Percentiles rank a stretch among this genome's conserved stretches.
Evolutionary conservation across 139 green algal species (phyloP).

Genomic region (Bryopsis sp.): DNA sequence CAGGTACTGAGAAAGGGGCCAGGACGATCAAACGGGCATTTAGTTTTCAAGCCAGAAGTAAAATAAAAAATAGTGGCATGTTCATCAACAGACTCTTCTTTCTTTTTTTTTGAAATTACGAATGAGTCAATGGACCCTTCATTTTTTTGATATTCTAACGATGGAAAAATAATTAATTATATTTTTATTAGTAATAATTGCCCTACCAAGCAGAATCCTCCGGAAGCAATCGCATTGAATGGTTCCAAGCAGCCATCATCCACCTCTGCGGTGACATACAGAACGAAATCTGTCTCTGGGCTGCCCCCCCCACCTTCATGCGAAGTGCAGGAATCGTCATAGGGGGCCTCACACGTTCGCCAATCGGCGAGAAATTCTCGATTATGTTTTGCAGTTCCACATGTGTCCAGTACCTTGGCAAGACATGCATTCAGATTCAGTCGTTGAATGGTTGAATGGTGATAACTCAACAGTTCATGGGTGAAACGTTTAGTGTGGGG

Average conservation of each 20-base stretch:
- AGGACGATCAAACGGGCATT: no score
- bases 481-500: background rate
- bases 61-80: no score
- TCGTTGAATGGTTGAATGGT: background rate
- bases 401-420: background rate
- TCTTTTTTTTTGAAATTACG: no score
- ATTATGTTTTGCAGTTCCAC: conserved; percentile 14
- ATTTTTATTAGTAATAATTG: no score
- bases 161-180: no score
- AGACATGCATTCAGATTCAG: background rate
- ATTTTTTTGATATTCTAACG: no score
- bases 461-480: background rate
- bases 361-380: background rate
- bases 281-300: conserved; percentile 13
- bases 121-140: no score
- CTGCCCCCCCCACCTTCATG: background rate
- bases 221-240: conserved; percentile 4
- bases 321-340: background rate
- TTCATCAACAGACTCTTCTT: no score
- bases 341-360: background rate
- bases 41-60: no score
- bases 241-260: background rate
- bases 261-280: conserved; percentile 16
- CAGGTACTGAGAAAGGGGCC: no score
- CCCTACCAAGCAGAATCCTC: conserved; percentile 16